A percentile compares a stretch with the other conserved stretches of the same genome.
Evolutionary conservation across 2,329 filamentous ascomycete species (phyloP).

Genomic region (Blastomyces gilchristii): DNA sequence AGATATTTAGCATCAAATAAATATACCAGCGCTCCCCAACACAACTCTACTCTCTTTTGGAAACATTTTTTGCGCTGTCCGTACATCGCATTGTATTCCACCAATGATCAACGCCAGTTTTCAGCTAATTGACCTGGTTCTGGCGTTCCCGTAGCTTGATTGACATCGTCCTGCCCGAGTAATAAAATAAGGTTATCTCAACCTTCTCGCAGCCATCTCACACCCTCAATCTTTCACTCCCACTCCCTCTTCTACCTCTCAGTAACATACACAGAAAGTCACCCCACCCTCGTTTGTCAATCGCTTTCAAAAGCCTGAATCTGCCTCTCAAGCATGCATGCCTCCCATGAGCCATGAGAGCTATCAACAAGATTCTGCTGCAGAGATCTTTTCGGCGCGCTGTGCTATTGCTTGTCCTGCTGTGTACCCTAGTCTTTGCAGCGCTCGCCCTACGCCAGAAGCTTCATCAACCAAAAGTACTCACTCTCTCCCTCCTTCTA

Average conservation of each 20-base stretch:
- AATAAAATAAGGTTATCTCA: not conserved
- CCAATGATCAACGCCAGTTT: too few relatives aligned
- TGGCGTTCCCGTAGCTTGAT: too few relatives aligned
- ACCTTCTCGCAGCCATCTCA: not conserved
- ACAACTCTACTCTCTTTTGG: too few relatives aligned
- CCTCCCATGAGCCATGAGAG: constrained; percentile 3
- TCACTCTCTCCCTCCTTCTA: not conserved
- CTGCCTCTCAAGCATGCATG: not conserved
- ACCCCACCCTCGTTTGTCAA: not conserved
- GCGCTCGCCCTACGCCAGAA: not conserved
- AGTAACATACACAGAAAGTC: not conserved
- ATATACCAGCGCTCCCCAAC: too few relatives aligned
- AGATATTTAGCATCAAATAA: too few relatives aligned
- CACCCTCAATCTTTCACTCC: not conserved
- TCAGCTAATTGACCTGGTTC: too few relatives aligned
- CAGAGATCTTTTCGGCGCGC: not conserved
- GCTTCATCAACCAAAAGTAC: not conserved
- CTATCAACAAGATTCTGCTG: constrained; percentile 2
- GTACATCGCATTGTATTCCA: too few relatives aligned
- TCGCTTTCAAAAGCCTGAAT: not conserved
- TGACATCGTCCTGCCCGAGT: too few relatives aligned
- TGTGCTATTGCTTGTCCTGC: not conserved
- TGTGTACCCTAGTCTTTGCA: not conserved
- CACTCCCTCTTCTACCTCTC: not conserved
- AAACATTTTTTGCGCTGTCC: too few relatives aligned